A percentile compares a stretch with the other conserved stretches of the same genome.
phyloP scores from a whole-genome alignment of 129 eudicot species.

The Artemisia annua region DNA sequence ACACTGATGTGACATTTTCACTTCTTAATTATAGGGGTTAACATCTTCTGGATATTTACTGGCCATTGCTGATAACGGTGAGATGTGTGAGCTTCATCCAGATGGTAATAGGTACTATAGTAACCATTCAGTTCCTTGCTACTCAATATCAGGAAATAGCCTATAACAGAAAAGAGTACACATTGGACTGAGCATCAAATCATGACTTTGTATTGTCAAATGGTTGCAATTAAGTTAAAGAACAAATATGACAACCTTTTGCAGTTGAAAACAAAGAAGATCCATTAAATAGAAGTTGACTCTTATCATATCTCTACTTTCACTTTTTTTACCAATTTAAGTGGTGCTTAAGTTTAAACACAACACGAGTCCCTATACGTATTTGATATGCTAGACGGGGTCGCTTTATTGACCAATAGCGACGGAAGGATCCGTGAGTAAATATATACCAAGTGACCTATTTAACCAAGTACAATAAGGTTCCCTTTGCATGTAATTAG shows the following conservation, averaged over 20 bases:
- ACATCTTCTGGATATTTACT: slow-evolving; percentile 83
- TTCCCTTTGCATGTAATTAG: no score
- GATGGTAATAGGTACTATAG: slow-evolving; percentile 89
- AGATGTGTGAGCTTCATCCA: slow-evolving; percentile 93
- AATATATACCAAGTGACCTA: no score
- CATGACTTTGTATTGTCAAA: neutral
- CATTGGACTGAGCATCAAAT: neutral
- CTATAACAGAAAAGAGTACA: neutral
- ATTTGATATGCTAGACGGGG: no score
- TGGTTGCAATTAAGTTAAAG: neutral
- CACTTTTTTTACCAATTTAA: no score
- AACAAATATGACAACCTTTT: neutral
- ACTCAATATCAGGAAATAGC: neutral
- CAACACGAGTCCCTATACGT: no score
- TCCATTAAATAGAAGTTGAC: neutral
- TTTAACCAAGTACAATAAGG: no score
- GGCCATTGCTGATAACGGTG: slow-evolving; percentile 73
- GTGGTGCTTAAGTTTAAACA: no score
- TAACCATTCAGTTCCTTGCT: neutral
- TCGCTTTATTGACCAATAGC: no score
- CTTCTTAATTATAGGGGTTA: slow-evolving; percentile 61
- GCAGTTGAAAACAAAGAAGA: slow-evolving; percentile 1
- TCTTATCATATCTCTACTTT: no score
- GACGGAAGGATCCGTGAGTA: no score
- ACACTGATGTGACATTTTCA: slow-evolving; percentile 10